Evolutionary conservation across 164 flowering plant species (phyloP).

Genomic region (Aristolochia contorta): DNA sequence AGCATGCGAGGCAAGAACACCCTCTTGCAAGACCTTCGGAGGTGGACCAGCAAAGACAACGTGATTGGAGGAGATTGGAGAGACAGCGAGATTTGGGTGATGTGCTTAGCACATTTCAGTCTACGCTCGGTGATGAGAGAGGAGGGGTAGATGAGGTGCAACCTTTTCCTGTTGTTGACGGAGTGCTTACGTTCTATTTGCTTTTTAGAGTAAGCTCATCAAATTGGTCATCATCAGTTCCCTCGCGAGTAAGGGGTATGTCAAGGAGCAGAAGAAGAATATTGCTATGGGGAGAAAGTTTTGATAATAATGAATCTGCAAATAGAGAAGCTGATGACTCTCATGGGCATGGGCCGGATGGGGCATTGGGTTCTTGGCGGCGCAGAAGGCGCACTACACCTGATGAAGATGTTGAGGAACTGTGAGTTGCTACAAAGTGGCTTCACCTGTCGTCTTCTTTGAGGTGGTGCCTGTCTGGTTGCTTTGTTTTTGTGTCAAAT

Average conservation of each 20-base stretch:
- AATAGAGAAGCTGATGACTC: conserved; percentile 16
- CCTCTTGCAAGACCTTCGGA: conserved; percentile 68
- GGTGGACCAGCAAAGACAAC: conserved; percentile 67
- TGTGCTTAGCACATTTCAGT: conserved; percentile 71
- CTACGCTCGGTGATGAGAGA: conserved; percentile 48
- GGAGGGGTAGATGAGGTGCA: conserved; percentile 4
- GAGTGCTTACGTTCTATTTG: conserved; percentile 54
- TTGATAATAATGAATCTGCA: conserved; percentile 29
- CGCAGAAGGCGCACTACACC: background rate
- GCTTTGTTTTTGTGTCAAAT: too few species aligned
- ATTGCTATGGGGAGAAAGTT: conserved; percentile 60
- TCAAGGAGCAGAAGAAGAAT: conserved; percentile 31
- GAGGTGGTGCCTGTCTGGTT: too few species aligned
- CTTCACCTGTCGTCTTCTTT: too few species aligned
- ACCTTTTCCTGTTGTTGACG: conserved; percentile 13
- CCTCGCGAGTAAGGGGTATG: conserved; percentile 24
- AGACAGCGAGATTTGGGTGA: conserved; percentile 82
- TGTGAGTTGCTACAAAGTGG: too few species aligned
- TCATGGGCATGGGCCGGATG: conserved; percentile 28
- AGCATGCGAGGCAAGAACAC: conserved; percentile 79
- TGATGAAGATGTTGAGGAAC: too few species aligned
- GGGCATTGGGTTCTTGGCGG: conserved; percentile 15
- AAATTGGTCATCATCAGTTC: conserved; percentile 27
- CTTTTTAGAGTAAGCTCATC: conserved; percentile 45
- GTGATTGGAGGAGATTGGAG: conserved; percentile 74